Percentiles rank a stretch among this genome's conserved stretches.
phyloP scores from a whole-genome alignment of 2,329 filamentous ascomycete species.

The Venturiaceae sp. region DNA sequence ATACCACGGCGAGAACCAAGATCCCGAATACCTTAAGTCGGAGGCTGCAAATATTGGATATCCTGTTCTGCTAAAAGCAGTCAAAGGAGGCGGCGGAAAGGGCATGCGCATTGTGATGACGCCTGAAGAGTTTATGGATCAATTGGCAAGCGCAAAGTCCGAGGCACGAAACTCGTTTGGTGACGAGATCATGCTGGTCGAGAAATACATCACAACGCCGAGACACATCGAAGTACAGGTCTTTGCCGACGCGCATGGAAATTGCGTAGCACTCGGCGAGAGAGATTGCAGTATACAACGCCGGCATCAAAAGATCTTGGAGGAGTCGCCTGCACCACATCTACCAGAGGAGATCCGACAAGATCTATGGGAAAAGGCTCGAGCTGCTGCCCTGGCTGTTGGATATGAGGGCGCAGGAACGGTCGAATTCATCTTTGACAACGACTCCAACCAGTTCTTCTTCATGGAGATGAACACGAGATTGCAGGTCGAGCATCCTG shows the following conservation, averaged over 20 bases:
- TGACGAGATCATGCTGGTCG: slow-evolving; percentile 56
- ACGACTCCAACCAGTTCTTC: slow-evolving; percentile 55
- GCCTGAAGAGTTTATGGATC: slow-evolving; percentile 48
- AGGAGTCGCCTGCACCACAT: slow-evolving; percentile 56
- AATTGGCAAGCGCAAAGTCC: slow-evolving; percentile 53
- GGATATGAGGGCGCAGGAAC: slow-evolving; percentile 58
- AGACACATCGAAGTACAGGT: slow-evolving; percentile 60
- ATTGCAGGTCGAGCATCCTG: slow-evolving; percentile 92
- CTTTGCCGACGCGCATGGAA: slow-evolving; percentile 56
- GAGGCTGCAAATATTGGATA: slow-evolving; percentile 66
- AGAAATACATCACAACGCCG: slow-evolving; percentile 59
- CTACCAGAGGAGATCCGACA: slow-evolving; percentile 49
- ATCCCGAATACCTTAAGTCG: slow-evolving; percentile 47
- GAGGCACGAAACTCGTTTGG: slow-evolving; percentile 56
- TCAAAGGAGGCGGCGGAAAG: slow-evolving; percentile 59
- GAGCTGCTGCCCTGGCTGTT: slow-evolving; percentile 53
- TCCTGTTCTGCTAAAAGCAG: slow-evolving; percentile 55
- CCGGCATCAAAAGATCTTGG: slow-evolving; percentile 56
- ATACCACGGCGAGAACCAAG: slow-evolving; percentile 83
- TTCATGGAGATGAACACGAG: slow-evolving; percentile 72
- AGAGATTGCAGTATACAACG: slow-evolving; percentile 58
- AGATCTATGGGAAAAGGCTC: slow-evolving; percentile 56
- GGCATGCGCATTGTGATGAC: slow-evolving; percentile 55
- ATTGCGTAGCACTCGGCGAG: slow-evolving; percentile 54
- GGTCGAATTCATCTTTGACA: slow-evolving; percentile 62